Conservation (phyloP, 495 filamentous ascomycete genomes). For the Chaetomium tenue region DNA sequence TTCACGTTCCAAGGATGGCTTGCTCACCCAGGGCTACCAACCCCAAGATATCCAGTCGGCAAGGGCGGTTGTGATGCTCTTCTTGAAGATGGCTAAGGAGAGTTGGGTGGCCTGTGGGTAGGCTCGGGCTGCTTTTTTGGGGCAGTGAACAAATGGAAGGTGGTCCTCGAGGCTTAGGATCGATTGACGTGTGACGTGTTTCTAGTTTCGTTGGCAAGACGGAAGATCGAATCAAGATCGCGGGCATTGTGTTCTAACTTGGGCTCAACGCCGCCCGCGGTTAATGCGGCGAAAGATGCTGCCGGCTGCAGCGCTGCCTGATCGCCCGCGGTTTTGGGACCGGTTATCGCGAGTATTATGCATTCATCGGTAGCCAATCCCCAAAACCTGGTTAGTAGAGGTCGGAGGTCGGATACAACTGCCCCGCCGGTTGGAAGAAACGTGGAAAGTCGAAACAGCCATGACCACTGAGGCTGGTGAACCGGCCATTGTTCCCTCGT, state of each 20-base stretch:
- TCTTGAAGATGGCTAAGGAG: too few species aligned
- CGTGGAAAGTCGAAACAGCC: neutral
- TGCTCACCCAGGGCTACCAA: neutral
- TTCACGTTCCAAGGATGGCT: neutral
- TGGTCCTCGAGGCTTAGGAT: too few species aligned
- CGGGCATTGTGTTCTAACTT: neutral
- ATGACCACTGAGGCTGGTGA: neutral
- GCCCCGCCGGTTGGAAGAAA: neutral
- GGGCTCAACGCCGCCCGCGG: neutral
- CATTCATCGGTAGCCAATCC: neutral
- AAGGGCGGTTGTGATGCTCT: neutral
- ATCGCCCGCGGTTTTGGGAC: conserved; percentile 22
- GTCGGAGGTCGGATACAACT: neutral
- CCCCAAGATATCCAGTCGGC: neutral
- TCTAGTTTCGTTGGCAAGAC: neutral
- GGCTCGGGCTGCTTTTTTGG: too few species aligned
- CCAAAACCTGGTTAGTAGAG: conserved; percentile 6
- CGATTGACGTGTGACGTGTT: neutral
- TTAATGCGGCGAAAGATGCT: conserved; percentile 20
- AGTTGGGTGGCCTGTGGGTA: too few species aligned
- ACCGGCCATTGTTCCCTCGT: neutral
- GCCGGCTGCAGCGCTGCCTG: conserved; percentile 26
- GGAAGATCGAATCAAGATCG: neutral
- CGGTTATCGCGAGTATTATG: conserved; percentile 18
- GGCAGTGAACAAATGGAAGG: too few species aligned